Base-by-base conservation (phyloP, 768 basidiomycete genomes). In the Tylopilus balloui region DNA sequence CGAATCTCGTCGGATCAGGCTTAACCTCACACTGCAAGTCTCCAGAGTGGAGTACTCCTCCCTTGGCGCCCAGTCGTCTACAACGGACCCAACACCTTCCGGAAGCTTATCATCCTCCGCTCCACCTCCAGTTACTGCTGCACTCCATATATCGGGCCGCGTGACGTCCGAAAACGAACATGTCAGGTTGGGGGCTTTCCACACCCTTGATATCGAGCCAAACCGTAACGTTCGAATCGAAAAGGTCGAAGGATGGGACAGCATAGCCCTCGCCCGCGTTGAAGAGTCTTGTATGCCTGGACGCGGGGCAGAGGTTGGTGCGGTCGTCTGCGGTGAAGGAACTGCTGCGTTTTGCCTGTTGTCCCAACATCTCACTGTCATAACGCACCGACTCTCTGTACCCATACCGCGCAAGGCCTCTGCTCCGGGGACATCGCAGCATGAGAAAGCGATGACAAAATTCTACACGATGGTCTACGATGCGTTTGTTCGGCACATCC, bases 291-390 rank as follows among this genome's bases (percentile, higher is more conserved):
- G 91, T 47, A 73, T 89, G 32, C 92, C 92, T n/a, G 96, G 95
- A 21, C 75, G 87, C 57, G 95, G 96, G 0, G 96, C 96, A 5
- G 96, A 99, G 61, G 86, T 99, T 4, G 96, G 90, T 13, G 96
- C 96, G 0, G 78, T 99, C 20, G 91, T 99, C 4, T 92, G 90
- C 56, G 95, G 96, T 28, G 96, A 99, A 74, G 96, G 96, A 17
- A 84, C 81, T 2, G 96, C 96, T 1, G 86, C 91, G 10, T 88
- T 99, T 65, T 98, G 96, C 67, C 70, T 99, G 25, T 75, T 99
- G 13, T 97, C 94, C 2, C 86, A 98, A 59, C 94, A 98, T 68
- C 94, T 98, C 86, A 99, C 96, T 2, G 75, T 94, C 24, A 84
- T 99, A 28, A 74, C 91, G 4, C 92, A 97, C 62, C 80, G 96